phyloP scores from a whole-genome alignment of 805 yeast species.

The Metschnikowia kunwiensis region DNA sequence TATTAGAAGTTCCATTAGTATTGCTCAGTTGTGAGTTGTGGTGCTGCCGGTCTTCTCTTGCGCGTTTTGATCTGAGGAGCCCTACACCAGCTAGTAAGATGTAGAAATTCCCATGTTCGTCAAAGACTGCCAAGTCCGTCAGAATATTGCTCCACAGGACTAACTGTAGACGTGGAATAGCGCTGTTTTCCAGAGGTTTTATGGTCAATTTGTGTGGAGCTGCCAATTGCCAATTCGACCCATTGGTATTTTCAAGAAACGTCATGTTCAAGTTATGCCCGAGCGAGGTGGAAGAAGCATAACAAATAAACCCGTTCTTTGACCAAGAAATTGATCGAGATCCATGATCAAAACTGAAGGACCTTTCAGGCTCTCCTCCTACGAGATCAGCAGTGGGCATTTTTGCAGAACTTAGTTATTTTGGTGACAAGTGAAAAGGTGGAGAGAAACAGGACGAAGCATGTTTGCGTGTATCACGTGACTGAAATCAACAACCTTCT shows the following conservation, averaged over 20 bases:
- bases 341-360: neutral
- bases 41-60: neutral
- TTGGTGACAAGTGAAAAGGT: no score
- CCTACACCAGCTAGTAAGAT: conserved; percentile 43
- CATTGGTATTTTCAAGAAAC: conserved; percentile 70
- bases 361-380: neutral
- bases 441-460: neutral
- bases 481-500: no score
- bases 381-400: conserved; percentile 5
- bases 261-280: conserved; percentile 52
- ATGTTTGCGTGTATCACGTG: conserved; percentile 1
- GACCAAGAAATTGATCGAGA: conserved; percentile 62
- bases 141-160: conserved; percentile 78
- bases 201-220: conserved; percentile 42
- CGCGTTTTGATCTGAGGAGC: conserved; percentile 19
- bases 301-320: conserved; percentile 79
- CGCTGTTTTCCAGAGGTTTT: conserved; percentile 25
- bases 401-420: neutral
- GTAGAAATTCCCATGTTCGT: conserved; percentile 59
- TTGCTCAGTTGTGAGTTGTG: neutral
- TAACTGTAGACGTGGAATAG: conserved; percentile 35
- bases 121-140: conserved; percentile 78
- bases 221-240: conserved; percentile 75
- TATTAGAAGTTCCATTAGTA: neutral
- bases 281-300: conserved; percentile 37